Evolutionary conservation across 164 flowering plant species (phyloP), one percentile per base, ranked within the genome.

Genomic region (Stephania cephalantha): DNA sequence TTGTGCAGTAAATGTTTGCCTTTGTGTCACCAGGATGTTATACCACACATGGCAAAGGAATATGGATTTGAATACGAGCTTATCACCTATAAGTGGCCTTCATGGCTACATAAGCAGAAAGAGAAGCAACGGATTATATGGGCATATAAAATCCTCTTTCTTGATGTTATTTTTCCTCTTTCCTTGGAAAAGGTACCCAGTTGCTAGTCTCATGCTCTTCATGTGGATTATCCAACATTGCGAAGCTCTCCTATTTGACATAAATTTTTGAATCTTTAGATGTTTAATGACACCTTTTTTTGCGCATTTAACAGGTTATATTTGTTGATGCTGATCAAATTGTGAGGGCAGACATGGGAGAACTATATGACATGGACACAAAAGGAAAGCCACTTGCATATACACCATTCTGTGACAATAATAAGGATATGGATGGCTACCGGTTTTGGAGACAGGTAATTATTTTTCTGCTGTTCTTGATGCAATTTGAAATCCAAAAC

Each of bases 251-350:
- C 65, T 58, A n/a, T 20, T 18, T 18, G 20, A 6, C n/a, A 58
- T 58, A 20, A 15, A 18, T 58, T 58, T 58, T 58, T 4, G 22
- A 17, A 15, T n/a, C 65, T 58, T 58, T 17, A 3, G 93, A 95
- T 94, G 99, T 93, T 70, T n/a, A 20, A 6, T n/a, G 18, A 9
- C 71, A 25, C 25, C 12, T 70, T 31, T 30, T 7, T 50, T 70
- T 17, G 1, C 45, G 15, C 72, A 15, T 63, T 63, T 73, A 31
- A 89, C 89, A 95, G 99, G 99, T 95, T 80, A 95, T 95, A 83
- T 95, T 95, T 85, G 99, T 95, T 30, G 99, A 95, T 84, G 99
- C 99, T 18, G 99, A 95, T 84, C 99, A 95, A 74, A 78, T 93
- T 81, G 93, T 95, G 67, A 83, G 99, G 79, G 84, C 99, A 48